These are phyloP conservation scores for Blepharisma japonicum DNA, from an alignment of 73 alveolate species.

Conservation along the genomic window DNA sequence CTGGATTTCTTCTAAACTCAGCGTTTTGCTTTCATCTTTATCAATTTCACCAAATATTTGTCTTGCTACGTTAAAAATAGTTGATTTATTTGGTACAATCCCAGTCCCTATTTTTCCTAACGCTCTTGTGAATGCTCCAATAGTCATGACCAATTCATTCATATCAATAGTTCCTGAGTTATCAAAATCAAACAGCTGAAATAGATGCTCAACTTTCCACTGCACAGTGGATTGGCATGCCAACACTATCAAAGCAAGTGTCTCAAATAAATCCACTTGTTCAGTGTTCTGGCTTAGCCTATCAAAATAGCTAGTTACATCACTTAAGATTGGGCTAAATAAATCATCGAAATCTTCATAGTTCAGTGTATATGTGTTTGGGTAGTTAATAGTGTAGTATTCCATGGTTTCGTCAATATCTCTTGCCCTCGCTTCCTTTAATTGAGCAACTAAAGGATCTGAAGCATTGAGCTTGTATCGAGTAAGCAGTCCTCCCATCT, in stretches of 20 bases:
- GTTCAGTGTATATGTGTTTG: not conserved
- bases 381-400: not conserved
- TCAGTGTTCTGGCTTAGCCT: not conserved
- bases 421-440: not conserved
- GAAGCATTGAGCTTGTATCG: not conserved
- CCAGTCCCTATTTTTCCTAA: constrained; percentile 12
- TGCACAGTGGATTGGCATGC: not conserved
- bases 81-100: not conserved
- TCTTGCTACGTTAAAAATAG: not conserved
- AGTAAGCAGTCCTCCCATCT: constrained; percentile 22
- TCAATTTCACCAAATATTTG: not conserved
- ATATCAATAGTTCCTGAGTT: constrained; percentile 17
- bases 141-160: not conserved
- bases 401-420: constrained; percentile 4
- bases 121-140: constrained; percentile 2
- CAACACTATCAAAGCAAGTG: not conserved
- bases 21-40: not conserved
- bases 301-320: not conserved
- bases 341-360: not conserved
- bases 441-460: not conserved
- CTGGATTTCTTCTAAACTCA: not conserved
- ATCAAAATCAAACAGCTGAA: constrained; percentile 18
- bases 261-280: constrained; percentile 6
- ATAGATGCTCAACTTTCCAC: constrained; percentile 7
- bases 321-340: not conserved